Percentiles rank a stretch among this genome's conserved stretches.
These are phyloP conservation scores for Apophysomyces ossiformis DNA, from an alignment of 371 early-diverging fungal species.

Conservation along the genomic window DNA sequence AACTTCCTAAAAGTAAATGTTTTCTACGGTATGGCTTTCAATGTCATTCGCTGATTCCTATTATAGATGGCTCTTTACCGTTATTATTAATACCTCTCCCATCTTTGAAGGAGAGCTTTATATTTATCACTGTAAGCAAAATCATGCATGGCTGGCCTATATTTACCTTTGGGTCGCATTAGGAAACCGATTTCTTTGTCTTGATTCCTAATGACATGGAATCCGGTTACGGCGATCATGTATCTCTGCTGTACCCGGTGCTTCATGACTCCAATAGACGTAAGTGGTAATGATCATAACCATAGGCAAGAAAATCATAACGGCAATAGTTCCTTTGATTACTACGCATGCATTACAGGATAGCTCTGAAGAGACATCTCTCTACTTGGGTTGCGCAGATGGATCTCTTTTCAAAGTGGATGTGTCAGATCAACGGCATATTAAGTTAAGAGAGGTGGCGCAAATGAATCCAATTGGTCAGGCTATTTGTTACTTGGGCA, in stretches of 20 bases:
- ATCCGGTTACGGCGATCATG: constrained; percentile 43
- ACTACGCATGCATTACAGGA: constrained; percentile 29
- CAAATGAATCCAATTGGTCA: constrained; percentile 33
- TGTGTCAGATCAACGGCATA: constrained; percentile 9
- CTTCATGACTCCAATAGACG: constrained; percentile 26
- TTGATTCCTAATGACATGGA: constrained; percentile 35
- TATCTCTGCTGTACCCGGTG: constrained; percentile 30
- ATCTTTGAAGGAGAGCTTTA: constrained; percentile 34
- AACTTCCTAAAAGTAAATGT: constrained; percentile 36
- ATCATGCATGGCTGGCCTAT: not conserved
- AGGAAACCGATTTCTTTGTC: constrained; percentile 25
- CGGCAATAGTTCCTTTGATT: constrained; percentile 30
- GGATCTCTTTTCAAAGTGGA: constrained; percentile 34
- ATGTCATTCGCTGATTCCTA: not conserved
- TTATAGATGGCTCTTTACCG: constrained; percentile 40
- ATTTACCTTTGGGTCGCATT: not conserved
- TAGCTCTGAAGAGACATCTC: not conserved
- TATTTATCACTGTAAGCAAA: constrained; percentile 40
- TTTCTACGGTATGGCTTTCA: not conserved
- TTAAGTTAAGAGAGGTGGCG: constrained; percentile 24
- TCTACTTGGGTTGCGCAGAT: constrained; percentile 42
- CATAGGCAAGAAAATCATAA: not conserved
- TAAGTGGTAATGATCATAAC: not conserved
- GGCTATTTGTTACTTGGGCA: constrained; percentile 36
- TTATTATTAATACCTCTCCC: constrained; percentile 40